Evolutionary conservation across 768 basidiomycete species (phyloP), one percentile per base, ranked within the genome.

Genomic region (Ramaria sp.): DNA sequence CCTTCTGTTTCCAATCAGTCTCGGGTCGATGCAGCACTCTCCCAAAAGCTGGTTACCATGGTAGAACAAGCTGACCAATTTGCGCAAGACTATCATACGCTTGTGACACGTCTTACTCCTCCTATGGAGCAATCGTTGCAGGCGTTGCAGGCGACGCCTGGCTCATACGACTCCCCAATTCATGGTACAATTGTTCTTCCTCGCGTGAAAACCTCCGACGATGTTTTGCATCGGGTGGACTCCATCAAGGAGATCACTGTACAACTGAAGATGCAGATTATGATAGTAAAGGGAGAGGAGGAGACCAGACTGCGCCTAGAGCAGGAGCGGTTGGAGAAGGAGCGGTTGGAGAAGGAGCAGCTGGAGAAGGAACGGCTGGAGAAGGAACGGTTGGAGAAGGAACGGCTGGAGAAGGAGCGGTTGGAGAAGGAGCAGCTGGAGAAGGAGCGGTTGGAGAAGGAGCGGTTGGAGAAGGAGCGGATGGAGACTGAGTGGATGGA

Each of bases 91-190:
- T 67, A 73, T 63, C 69, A 72, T 62, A 60, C 68, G 55, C 64
- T 66, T 31, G 70, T 80, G 59, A 67, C 72, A 12, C 72, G 73
- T 22, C 78, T 78, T 0, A 69, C 86, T 43, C 76, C 79, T 17
- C 70, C 75, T 6, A 73, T 83, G 45, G 81, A 77, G 19, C 78
- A 80, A 45, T 67, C 79, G 2, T 69, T 88, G 19, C 73, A 74
- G 19, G 70, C 68, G 22, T 80, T 91, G 73, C 79, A 83, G n/a
- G 62, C 71, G 33, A 59, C 67, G 9, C 74, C 80, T 34, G 69
- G 71, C 45, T 65, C 70, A 1, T 67, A 71, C 31, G 80, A 82
- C 52, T 54, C 70, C 17, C 64, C 71, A 42, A 68, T 76, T n/a
- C 74, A 76, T 43, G 76, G 82, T 48, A 64, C 65, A 20, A 55